A percentile compares a stretch with the other conserved stretches of the same genome.
phyloP scores from a whole-genome alignment of 805 yeast genomes.

The Ogataea wickerhamii region DNA sequence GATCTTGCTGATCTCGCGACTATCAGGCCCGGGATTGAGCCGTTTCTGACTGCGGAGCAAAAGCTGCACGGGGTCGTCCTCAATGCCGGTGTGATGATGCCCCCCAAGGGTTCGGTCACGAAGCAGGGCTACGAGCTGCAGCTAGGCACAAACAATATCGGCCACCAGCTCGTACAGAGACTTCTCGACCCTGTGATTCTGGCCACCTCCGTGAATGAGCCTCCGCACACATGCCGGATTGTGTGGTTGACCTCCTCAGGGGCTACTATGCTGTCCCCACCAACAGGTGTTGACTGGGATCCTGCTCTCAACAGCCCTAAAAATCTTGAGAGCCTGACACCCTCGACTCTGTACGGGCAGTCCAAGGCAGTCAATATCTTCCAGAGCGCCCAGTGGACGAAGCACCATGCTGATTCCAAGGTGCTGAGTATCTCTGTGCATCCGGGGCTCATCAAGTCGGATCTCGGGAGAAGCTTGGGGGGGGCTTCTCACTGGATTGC shows the following conservation, averaged over 20 bases:
- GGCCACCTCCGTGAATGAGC: constrained; percentile 27
- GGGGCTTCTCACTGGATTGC: background rate
- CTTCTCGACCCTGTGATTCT: constrained; percentile 36
- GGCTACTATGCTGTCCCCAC: constrained; percentile 25
- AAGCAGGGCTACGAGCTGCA: constrained; percentile 45
- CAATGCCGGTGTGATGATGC: constrained; percentile 45
- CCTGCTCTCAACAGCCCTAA: constrained; percentile 5
- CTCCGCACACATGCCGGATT: constrained; percentile 33
- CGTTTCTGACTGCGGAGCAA: constrained; percentile 15
- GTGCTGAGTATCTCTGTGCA: constrained; percentile 8
- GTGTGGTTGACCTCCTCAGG: constrained; percentile 45
- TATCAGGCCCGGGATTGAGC: constrained; percentile 33
- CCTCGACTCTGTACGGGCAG: constrained; percentile 1
- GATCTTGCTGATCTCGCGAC: constrained; percentile 43
- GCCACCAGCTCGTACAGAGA: constrained; percentile 24
- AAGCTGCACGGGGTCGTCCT: constrained; percentile 37
- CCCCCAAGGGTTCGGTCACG: constrained; percentile 35
- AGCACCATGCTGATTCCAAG: constrained; percentile 8
- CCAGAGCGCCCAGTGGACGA: constrained; percentile 5
- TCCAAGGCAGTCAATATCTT: constrained; percentile 5
- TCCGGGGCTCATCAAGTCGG: constrained; percentile 5
- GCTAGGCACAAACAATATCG: constrained; percentile 42
- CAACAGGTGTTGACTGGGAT: constrained; percentile 12
- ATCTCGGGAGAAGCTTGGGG: background rate
- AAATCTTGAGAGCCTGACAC: constrained; percentile 1